A percentile compares a stretch with the other conserved stretches of the same genome.
Evolutionary conservation across 1,284 basidiomycete genomes (phyloP).

Genomic region (Termitomyces sp.): DNA sequence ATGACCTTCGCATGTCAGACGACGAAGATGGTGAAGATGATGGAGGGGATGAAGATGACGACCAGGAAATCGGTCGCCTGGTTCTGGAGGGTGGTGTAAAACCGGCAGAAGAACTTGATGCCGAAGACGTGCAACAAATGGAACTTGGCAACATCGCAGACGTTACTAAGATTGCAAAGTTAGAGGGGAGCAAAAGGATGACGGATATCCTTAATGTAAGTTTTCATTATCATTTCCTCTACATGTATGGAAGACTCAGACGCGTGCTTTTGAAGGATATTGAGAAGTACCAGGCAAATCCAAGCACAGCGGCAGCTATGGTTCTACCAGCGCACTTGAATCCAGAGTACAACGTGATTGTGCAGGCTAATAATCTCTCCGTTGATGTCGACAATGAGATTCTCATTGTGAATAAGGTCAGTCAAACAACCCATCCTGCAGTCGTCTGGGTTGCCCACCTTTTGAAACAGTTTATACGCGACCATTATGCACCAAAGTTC

Average conservation of each 20-base stretch:
- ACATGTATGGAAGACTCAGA: neutral
- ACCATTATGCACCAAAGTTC: slow-evolving; percentile 95
- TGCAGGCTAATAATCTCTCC: slow-evolving; percentile 95
- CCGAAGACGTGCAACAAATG: slow-evolving; percentile 89
- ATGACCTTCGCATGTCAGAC: slow-evolving; percentile 40
- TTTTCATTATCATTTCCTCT: neutral
- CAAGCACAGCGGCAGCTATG: slow-evolving; percentile 75
- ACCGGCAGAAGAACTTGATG: slow-evolving; percentile 91
- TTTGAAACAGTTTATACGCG: slow-evolving; percentile 85
- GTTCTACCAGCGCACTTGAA: slow-evolving; percentile 82
- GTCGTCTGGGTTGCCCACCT: slow-evolving; percentile 2
- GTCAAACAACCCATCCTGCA: slow-evolving; percentile 30
- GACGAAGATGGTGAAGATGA: slow-evolving; percentile 29
- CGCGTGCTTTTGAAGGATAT: slow-evolving; percentile 60
- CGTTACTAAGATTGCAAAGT: slow-evolving; percentile 81
- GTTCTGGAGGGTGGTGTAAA: slow-evolving; percentile 86
- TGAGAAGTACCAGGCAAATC: slow-evolving; percentile 75
- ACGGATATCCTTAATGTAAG: slow-evolving; percentile 76
- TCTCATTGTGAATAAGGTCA: slow-evolving; percentile 90
- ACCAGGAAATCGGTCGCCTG: slow-evolving; percentile 48
- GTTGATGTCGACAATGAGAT: slow-evolving; percentile 99
- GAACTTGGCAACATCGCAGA: slow-evolving; percentile 81
- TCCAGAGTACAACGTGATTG: slow-evolving; percentile 95
- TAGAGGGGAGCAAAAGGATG: slow-evolving; percentile 85
- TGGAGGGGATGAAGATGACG: slow-evolving; percentile 35